These are phyloP conservation scores for Rhizopogon roseolus DNA, from an alignment of 768 basidiomycete species.

Conservation along the genomic window DNA sequence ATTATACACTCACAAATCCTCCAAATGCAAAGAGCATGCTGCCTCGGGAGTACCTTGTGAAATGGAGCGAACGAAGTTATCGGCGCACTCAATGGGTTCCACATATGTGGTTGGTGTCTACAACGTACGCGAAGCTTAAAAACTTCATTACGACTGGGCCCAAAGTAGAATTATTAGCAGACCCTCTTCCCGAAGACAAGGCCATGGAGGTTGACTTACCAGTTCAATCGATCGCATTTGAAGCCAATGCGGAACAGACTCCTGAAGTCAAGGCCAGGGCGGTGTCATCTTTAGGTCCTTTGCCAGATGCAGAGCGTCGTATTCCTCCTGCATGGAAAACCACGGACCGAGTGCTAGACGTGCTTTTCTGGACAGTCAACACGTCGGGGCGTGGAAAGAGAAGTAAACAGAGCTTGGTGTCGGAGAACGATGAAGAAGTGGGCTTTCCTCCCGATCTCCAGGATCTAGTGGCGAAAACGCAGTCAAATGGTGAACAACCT, in stretches of 20 bases:
- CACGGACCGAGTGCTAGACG: slow-evolving; percentile 86
- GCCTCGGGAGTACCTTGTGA: slow-evolving; percentile 91
- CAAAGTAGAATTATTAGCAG: slow-evolving; percentile 58
- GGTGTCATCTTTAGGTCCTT: slow-evolving; percentile 29
- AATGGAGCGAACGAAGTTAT: slow-evolving; percentile 81
- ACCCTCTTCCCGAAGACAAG: slow-evolving; percentile 29
- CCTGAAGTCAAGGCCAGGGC: slow-evolving; percentile 27
- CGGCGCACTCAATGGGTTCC: slow-evolving; percentile 84
- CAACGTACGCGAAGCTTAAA: slow-evolving; percentile 61
- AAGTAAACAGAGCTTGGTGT: slow-evolving; percentile 12
- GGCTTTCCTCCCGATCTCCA: slow-evolving; percentile 11
- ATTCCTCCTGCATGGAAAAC: slow-evolving; percentile 85
- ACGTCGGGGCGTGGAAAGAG: slow-evolving; percentile 14
- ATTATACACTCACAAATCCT: slow-evolving; percentile 30
- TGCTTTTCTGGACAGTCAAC: slow-evolving; percentile 56
- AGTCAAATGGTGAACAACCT: slow-evolving; percentile 63
- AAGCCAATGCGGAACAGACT: slow-evolving; percentile 33
- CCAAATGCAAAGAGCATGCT: slow-evolving; percentile 54
- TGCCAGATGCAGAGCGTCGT: slow-evolving; percentile 65
- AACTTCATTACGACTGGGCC: slow-evolving; percentile 72
- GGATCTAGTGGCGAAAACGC: slow-evolving; percentile 33
- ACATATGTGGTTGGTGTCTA: slow-evolving; percentile 83
- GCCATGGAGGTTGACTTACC: slow-evolving; percentile 24
- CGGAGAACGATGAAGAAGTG: slow-evolving; percentile 23
- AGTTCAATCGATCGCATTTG: slow-evolving; percentile 29